Evolutionary conservation across 2,329 filamentous ascomycete species (phyloP).

Genomic region (Verticillium albo-atrum): DNA sequence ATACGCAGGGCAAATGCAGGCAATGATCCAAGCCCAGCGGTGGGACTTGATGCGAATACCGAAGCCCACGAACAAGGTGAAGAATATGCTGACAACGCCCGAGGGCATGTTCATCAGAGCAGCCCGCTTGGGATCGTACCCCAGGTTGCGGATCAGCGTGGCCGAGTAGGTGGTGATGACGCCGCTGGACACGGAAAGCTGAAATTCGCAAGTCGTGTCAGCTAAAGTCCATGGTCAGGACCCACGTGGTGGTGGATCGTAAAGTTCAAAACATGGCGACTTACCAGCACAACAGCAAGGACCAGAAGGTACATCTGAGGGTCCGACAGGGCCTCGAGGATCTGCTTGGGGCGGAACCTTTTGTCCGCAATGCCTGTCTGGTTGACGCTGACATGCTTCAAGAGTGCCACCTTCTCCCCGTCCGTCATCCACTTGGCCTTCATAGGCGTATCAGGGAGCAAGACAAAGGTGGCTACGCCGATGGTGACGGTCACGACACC

Average conservation of each 20-base stretch:
- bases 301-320: slow-evolving; percentile 47
- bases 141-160: slow-evolving; percentile 44
- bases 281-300: slow-evolving; percentile 42
- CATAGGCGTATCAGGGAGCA: slow-evolving; percentile 44
- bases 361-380: slow-evolving; percentile 53
- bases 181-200: slow-evolving; percentile 46
- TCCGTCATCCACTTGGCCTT: slow-evolving; percentile 29
- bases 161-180: slow-evolving; percentile 52
- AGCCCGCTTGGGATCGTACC: slow-evolving; percentile 37
- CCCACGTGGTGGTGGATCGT: not conserved
- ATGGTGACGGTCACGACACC: slow-evolving; percentile 36
- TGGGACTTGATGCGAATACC: slow-evolving; percentile 41
- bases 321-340: slow-evolving; percentile 47
- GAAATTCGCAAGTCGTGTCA: not conserved
- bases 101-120: slow-evolving; percentile 53
- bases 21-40: slow-evolving; percentile 45
- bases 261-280: slow-evolving; percentile 9
- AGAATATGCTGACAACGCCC: slow-evolving; percentile 46
- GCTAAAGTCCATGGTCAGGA: not conserved
- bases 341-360: slow-evolving; percentile 47
- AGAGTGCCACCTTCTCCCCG: slow-evolving; percentile 34
- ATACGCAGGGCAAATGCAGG: slow-evolving; percentile 42
- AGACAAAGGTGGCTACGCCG: slow-evolving; percentile 29
- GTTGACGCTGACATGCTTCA: slow-evolving; percentile 52
- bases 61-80: slow-evolving; percentile 42